Base-by-base conservation (phyloP, 1,284 basidiomycete species). In the Ganoderma lucidum region DNA sequence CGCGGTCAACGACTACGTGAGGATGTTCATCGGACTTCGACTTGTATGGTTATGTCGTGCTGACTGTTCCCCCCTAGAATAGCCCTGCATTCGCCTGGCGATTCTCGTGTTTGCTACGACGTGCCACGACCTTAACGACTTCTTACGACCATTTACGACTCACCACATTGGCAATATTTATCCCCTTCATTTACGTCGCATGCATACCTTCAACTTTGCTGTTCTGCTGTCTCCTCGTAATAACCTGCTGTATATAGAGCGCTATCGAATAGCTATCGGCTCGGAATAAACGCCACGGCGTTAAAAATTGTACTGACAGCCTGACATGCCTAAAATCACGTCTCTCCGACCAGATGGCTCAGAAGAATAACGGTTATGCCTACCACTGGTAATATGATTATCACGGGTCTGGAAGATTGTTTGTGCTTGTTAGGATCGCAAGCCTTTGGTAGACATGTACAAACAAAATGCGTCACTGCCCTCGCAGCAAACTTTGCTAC, bases 91-190 rank as follows among this genome's bases (percentile, higher is more conserved):
- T 28, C 48, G n/a, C n/a, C 19, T 51, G 41, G 45, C 63, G 56
- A 62, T 62, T n/a, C 56, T 59, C 44, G 63, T 53, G 53, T 60
- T 58, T 63, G 17, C 14, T 9, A 61, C 59, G 59, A 61, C 39
- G 19, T 59, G 35, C 6, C 23, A 70, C 69, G 41, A 32, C n/a
- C 70, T 66, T 74, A 56, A 78, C 76, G 78, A 79, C 75, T 65
- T 69, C 44, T 71, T 64, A 77, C 74, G 76, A 76, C 74, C 68
- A 35, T 32, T 73, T 51, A 76, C 71, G 76, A 74, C 70, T 39
- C 58, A 56, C 62, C 28, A 61, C 58, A 64, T 73, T 72, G 63
- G 62, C 55, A 12, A 55, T 71, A 71, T 70, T 75, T 71, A 75
- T 75, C 63, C 58, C 48, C 42, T 73, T 73, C 68, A 73, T 71